Evolutionary conservation across 2,329 filamentous ascomycete genomes (phyloP).

Genomic region (Hypoxylon sp.): DNA sequence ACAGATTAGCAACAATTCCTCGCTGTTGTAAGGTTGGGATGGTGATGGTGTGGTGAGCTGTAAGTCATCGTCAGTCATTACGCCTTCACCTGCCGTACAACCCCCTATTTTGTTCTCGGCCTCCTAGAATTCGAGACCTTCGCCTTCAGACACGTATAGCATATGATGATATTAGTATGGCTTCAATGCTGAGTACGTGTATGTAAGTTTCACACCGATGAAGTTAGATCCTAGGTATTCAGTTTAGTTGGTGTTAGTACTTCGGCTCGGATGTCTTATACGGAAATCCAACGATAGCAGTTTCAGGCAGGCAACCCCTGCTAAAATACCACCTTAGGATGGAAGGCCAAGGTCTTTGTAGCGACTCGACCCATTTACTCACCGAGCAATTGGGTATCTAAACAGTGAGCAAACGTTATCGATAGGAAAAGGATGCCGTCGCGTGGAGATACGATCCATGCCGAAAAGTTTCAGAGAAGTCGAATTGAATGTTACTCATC

Average conservation of each 20-base stretch:
- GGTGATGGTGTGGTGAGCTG: constrained; percentile 19
- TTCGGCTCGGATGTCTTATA: constrained; percentile 20
- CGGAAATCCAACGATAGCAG: constrained; percentile 27
- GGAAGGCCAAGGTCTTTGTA: constrained; percentile 1
- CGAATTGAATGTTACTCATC: constrained; percentile 4
- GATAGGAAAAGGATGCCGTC: constrained; percentile 24
- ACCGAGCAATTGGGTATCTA: constrained; percentile 20
- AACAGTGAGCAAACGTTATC: constrained; percentile 6
- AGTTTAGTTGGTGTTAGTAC: constrained; percentile 26
- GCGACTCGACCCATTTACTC: constrained; percentile 12
- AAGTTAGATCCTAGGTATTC: constrained; percentile 24
- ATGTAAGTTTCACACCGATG: constrained; percentile 29
- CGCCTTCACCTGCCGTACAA: constrained; percentile 20
- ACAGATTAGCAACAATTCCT: constrained; percentile 17
- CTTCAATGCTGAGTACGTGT: constrained; percentile 9
- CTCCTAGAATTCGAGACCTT: constrained; percentile 18
- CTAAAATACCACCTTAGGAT: constrained; percentile 27
- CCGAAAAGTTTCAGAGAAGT: constrained; percentile 14
- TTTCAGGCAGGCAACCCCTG: constrained; percentile 36
- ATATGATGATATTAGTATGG: constrained; percentile 30
- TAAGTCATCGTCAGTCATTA: constrained; percentile 17
- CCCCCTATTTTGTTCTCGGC: constrained; percentile 23
- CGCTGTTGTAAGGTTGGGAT: constrained; percentile 11
- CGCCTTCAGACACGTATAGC: constrained; percentile 22
- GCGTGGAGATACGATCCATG: constrained; percentile 22